phyloP scores from a whole-genome alignment of 305 asterid species.

The Solanum aculeatissimum region DNA sequence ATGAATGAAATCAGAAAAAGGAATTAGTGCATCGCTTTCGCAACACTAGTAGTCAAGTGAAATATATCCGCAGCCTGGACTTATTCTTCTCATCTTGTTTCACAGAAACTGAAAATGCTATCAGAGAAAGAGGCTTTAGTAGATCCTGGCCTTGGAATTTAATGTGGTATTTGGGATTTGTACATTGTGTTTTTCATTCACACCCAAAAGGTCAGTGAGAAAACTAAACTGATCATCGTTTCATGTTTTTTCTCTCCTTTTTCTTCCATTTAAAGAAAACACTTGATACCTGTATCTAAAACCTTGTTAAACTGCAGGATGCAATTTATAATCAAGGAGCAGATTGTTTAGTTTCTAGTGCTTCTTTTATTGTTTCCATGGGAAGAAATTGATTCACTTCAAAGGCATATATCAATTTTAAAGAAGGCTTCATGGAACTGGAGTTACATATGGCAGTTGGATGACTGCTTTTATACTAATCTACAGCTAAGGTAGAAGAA shows the following conservation, averaged over 20 bases:
- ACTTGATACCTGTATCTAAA: neutral
- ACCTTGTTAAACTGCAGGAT: neutral
- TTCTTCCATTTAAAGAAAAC: neutral
- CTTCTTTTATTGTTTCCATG: neutral
- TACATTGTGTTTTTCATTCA: neutral
- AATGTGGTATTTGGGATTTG: constrained; percentile 7
- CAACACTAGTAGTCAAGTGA: neutral
- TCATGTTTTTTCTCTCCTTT: neutral
- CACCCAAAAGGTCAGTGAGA: neutral
- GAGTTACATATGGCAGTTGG: neutral
- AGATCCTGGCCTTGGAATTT: constrained; percentile 22
- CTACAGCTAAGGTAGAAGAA: neutral
- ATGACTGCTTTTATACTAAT: neutral
- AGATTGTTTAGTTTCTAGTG: neutral
- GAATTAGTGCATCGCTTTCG: neutral
- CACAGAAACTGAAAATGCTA: constrained; percentile 80
- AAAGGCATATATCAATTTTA: neutral
- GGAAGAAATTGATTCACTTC: neutral
- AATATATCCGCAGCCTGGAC: neutral
- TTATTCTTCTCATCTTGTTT: neutral
- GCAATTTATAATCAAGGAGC: neutral
- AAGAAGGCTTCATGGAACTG: neutral
- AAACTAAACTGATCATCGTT: neutral
- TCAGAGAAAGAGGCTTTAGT: constrained; percentile 42
- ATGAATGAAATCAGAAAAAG: neutral